Base-by-base conservation (phyloP, 2,329 filamentous ascomycete genomes). In the Ilyonectria robusta region DNA sequence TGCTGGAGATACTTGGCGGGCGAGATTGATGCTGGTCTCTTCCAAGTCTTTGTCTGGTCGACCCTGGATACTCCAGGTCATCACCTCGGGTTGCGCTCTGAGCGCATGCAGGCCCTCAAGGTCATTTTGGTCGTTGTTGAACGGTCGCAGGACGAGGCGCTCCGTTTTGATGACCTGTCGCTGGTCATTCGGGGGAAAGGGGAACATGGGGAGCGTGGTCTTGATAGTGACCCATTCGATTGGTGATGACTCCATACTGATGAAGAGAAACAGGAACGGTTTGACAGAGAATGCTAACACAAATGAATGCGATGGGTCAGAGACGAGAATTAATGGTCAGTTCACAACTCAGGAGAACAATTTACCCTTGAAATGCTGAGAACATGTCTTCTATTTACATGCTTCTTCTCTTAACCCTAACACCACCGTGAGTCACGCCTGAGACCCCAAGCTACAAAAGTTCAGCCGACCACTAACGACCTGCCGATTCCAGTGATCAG, bases 21-120 rank as follows among this genome's bases (percentile, higher is more conserved):
- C 75, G 54, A 89, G 73, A 56, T 75, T 82, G 26, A 66, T 71
- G 65, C 78, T 78, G 10, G 87, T 87, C 63, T 83, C 81, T 1
- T 80, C 82, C 2, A 83, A 55, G 71, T 84, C 79, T 59, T 73
- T 67, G 78, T 91, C 86, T 9, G 80, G 70, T 9, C 71, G 62
- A 64, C 83, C 84, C 69, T 75, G 70, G 3, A 68, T 60, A 59
- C 89, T 90, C 83, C 86, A 90, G 61, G 78, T 77, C 91, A 93
- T 93, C 53, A 91, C 87, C 70, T 90, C 88, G 5, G 85, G 83
- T 75, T 90, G 83, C 15, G 81, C 82, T 26, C 90, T 87, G 59
- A 93, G 80, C 23, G 79, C 78, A 68, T 88, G 81, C 17, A 90
- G 67, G 7, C 81, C 84, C 1, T 81, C 78, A 2, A 87, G 79